Conservation (phyloP, 2,329 filamentous ascomycete genomes). For the Monilinia fructigena region DNA sequence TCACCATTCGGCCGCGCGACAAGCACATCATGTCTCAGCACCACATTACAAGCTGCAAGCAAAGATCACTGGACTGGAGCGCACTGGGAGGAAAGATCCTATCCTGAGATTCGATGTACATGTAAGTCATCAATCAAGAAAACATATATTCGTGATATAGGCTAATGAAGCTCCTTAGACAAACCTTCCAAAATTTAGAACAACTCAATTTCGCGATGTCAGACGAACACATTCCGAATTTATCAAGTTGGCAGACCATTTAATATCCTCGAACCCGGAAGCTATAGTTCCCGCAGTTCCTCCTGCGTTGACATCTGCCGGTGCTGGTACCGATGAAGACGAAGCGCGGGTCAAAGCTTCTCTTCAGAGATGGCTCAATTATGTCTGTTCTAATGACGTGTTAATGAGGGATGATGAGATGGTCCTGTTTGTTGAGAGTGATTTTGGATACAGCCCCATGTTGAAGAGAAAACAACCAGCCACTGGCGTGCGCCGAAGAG, state of each 20-base stretch:
- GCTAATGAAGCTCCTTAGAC: constrained; percentile 58
- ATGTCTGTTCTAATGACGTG: constrained; percentile 86
- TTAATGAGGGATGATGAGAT: constrained; percentile 96
- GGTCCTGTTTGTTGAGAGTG: constrained; percentile 97
- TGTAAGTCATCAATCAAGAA: constrained; percentile 54
- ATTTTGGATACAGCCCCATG: constrained; percentile 96
- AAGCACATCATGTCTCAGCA: constrained; percentile 46
- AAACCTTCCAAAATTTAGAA: constrained; percentile 96
- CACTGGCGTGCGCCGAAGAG: constrained; percentile 89
- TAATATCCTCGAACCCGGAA: constrained; percentile 97
- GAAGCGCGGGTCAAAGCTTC: constrained; percentile 83
- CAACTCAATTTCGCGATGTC: constrained; percentile 96
- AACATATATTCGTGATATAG: not conserved
- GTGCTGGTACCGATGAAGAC: constrained; percentile 94
- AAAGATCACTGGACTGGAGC: constrained; percentile 90
- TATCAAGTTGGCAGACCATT: constrained; percentile 89
- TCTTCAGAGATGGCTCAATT: constrained; percentile 93
- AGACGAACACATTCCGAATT: constrained; percentile 95
- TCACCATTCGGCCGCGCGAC: constrained; percentile 35
- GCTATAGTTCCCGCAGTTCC: constrained; percentile 91
- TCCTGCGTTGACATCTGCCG: constrained; percentile 89
- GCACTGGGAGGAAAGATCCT: constrained; percentile 92
- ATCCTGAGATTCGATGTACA: constrained; percentile 95
- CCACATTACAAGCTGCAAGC: constrained; percentile 84
- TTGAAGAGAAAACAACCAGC: constrained; percentile 95